Base-by-base conservation (phyloP, 768 basidiomycete species). In the Termitomyces sp. region DNA sequence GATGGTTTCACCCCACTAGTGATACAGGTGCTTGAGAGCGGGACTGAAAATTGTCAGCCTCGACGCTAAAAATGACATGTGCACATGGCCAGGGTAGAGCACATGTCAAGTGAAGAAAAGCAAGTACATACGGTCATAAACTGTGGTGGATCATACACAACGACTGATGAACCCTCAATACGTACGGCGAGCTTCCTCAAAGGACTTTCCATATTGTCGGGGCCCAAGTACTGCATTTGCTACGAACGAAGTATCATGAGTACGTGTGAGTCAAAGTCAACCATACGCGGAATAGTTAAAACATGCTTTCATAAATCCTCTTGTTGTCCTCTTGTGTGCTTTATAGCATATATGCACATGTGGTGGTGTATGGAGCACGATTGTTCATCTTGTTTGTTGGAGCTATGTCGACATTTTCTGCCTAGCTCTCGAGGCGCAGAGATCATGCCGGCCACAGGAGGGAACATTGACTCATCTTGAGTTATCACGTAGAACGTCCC, bases 401-500 rank as follows among this genome's bases (percentile, higher is more conserved):
- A 3, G 70, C 65, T 3, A 63, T 42, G 28, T 70, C 60, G n/a
- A 58, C 55, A 9, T 63, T 57, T 19, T 50, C 56, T 1, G 56
- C 65, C 23, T 35, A 56, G 33, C 15, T 68, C 59, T 26, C 64
- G 52, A 3, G 70, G 70, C 3, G 51, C 45, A 9, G 73, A 66
- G 12, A 76, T 59, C 62, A 88, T 76, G 50, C 77, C 61, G 28
- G 71, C 65, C 56, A 71, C 66, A 5, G 72, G 70, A 9, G 84
- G 85, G 56, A 82, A 82, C 12, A 67, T 63, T 3, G 59, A 44
- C 7, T 56, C 57, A 45, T 72, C 65, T 5, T 58, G 44, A 5
- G 86, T 81, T 50, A 91, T 75, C 55, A 88, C 74, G 64, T 80
- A 85, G 59, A 91, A 78, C 1, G 86, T 89, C 21, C 87, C 86